Evolutionary conservation across 306 rosid species (phyloP), one percentile per base, ranked within the genome.

Genomic region (Pyrus bretschneideri): DNA sequence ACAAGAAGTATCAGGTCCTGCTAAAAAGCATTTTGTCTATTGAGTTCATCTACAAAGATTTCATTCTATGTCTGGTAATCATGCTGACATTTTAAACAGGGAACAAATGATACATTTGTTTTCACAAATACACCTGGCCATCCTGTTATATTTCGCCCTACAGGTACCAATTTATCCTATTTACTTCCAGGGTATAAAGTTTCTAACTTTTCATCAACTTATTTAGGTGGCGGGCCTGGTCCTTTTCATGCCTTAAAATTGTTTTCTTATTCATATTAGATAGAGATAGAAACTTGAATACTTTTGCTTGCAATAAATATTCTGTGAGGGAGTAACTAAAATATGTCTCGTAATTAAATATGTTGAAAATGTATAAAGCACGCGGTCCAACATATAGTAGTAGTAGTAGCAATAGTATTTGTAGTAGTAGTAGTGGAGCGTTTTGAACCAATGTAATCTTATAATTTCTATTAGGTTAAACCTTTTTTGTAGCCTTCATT

Each of bases 1-100:
- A 57, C 82, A 91, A 85, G 85, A 91, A 81, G 85, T 93, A 93
- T 84, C 97, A 93, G 98, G 98, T 93, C 80, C 71, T 80, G 38
- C 81, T 75, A 22, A 81, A 68, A 65, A 55, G 45, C 25, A 65
- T 63, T 55, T 25, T 57, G 60, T 44, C 71, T 75, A 49, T 65
- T 62, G 29, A 75, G 65, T 80, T 71, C 81, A 25, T 87, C 46
- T 11, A 45, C 42, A 59, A 72, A 13, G 74, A 25, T 49, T 52
- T 77, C 66, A 64, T 57, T 22, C 70, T 77, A 62, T 78, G 12
- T 33, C 64, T 81, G 76, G 55, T 67, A 59, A 25, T 73, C 19
- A 42, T 11, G 5, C 68, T 81, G 78, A 86, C 88, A n/a, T 15
- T 67, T 80, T 87, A 77, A 86, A 66, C 93, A 94, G 98, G 98